A percentile compares a stretch with the other conserved stretches of the same genome.
Conservation (phyloP, 257 asterid genomes). For the Fraxinus americana region DNA sequence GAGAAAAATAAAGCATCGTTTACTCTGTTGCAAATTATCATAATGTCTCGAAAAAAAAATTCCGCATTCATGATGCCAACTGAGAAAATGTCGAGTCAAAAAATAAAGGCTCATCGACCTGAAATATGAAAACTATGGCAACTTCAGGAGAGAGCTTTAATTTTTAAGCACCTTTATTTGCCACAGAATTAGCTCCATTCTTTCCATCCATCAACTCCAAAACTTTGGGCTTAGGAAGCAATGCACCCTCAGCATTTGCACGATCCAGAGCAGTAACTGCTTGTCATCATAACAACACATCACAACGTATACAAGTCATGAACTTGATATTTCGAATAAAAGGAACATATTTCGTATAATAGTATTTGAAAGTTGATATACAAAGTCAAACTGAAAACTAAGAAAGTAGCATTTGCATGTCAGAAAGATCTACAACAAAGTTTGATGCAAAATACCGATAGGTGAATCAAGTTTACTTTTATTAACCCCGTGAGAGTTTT, state of each 20-base stretch:
- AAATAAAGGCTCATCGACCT: background rate
- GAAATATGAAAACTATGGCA: background rate
- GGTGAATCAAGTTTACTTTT: background rate
- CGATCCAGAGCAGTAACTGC: slow-evolving; percentile 94
- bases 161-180: slow-evolving; percentile 50
- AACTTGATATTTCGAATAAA: background rate
- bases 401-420: slow-evolving; percentile 2
- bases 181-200: slow-evolving; percentile 38
- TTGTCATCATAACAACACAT: slow-evolving; percentile 21
- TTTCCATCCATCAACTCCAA: slow-evolving; percentile 39
- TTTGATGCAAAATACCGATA: background rate
- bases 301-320: slow-evolving; percentile 5
- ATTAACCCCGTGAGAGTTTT: background rate
- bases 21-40: background rate
- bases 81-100: background rate
- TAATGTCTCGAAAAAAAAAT: background rate
- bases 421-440: background rate
- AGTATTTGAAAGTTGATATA: background rate
- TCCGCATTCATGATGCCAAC: background rate
- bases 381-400: background rate
- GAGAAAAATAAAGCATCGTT: background rate
- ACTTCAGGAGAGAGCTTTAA: background rate
- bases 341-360: background rate
- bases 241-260: slow-evolving; percentile 72
- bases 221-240: slow-evolving; percentile 74